Base-by-base conservation (phyloP, 305 asterid genomes). In the Fraxinus latifolia region DNA sequence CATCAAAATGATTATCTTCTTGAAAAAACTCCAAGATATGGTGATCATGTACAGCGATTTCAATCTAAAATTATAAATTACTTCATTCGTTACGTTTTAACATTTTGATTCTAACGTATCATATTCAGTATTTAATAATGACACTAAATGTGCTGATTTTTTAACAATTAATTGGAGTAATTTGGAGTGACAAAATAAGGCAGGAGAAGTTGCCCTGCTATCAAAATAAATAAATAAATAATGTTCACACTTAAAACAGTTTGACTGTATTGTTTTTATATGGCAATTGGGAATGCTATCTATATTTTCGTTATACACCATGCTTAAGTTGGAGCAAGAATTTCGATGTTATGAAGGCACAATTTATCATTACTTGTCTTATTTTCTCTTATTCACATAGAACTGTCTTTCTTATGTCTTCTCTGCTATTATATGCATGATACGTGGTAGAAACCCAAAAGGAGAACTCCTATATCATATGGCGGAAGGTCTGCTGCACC, bases 401-500 rank as follows among this genome's bases (percentile, higher is more conserved):
- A 50, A 50, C 62, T 15, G 62, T 50, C 62, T n/a, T 50, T 53
- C 62, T n/a, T 53, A 53, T 53, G 62, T 53, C 29, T 11, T 74
- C 53, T 39, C 44, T 33, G 29, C 53, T 81, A 77, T 72, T 34
- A 65, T 44, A 15, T 84, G 36, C 32, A 37, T 77, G 25, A 76
- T 39, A 76, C 82, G 25, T 80, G 39, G 34, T 80, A 96, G 99
- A 96, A 93, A 91, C 97, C 98, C 39, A 96, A 92, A 89, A 87
- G 99, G 89, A 89, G 97, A 87, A 77, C 94, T 2, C 84, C 96
- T 8, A 90, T 83, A 74, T 88, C 97, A 7, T 84, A 93, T 73
- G 90, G 91, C 8, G 97, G 99, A 79, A 89, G 99, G 83, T 92
- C 99, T 76, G 89, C 95, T 58, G 93, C 90, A 36, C 94, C 95